phyloP scores from a whole-genome alignment of 1,284 basidiomycete genomes.

The Sanghuangporus weigelae region DNA sequence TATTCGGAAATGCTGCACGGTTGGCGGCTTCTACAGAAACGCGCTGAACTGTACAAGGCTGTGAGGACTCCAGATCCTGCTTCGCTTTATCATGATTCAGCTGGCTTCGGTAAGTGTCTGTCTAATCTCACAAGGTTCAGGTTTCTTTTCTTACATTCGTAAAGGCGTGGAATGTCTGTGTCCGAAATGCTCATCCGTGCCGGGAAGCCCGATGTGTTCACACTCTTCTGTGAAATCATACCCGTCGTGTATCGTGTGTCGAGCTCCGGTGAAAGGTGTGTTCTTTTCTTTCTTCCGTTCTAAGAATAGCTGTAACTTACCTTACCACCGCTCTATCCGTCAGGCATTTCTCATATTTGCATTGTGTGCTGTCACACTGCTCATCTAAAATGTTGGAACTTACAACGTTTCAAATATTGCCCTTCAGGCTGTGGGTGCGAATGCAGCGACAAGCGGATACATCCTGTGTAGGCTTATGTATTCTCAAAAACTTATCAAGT shows the following conservation, averaged over 20 bases:
- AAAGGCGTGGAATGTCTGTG: conserved; percentile 4
- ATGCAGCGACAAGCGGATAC: conserved; percentile 29
- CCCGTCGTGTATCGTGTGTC: conserved; percentile 67
- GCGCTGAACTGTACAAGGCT: conserved; percentile 66
- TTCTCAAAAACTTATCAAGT: neutral
- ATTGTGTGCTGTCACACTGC: conserved; percentile 60
- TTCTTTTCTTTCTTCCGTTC: neutral
- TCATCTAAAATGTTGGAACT: conserved; percentile 61
- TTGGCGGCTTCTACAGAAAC: conserved; percentile 62
- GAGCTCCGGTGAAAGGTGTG: conserved; percentile 74
- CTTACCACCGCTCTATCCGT: neutral
- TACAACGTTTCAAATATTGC: conserved; percentile 43
- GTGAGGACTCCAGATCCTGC: conserved; percentile 29
- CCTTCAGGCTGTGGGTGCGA: conserved; percentile 61
- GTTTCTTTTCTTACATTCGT: neutral
- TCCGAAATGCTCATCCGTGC: conserved; percentile 15
- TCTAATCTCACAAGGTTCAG: neutral
- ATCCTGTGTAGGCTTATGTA: neutral
- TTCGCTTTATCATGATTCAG: conserved; percentile 25
- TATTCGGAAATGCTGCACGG: conserved; percentile 74
- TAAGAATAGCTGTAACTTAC: neutral
- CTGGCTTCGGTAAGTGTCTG: conserved; percentile 27
- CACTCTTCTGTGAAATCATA: conserved; percentile 41
- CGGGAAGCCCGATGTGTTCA: conserved; percentile 38
- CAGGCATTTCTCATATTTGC: conserved; percentile 70